Percentiles rank a stretch among this genome's conserved stretches.
These are phyloP conservation scores for Torulaspora quercuum DNA, from an alignment of 805 yeast genomes.

Conservation along the genomic window DNA sequence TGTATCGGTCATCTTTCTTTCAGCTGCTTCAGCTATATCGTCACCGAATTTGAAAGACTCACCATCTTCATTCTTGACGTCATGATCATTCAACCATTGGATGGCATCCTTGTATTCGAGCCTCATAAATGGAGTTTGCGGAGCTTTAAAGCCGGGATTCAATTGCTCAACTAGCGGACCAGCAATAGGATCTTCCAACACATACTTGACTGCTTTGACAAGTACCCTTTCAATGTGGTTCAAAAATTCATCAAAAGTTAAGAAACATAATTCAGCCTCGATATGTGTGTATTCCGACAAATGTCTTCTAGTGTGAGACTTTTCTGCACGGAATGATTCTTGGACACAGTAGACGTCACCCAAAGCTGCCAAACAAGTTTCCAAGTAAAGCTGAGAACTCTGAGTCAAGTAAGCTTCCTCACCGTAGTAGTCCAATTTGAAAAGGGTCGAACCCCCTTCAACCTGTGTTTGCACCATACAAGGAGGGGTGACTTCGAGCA, in stretches of 20 bases:
- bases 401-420: conserved; percentile 96
- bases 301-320: conserved; percentile 98
- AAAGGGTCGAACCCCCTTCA: conserved; percentile 97
- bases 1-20: conserved; percentile 95
- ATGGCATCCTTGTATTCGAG: conserved; percentile 88
- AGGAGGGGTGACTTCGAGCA: conserved; percentile 95
- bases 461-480: conserved; percentile 99
- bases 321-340: conserved; percentile 98
- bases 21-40: conserved; percentile 99
- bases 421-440: conserved; percentile 90
- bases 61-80: conserved; percentile 91
- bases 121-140: conserved; percentile 83
- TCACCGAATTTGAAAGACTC: conserved; percentile 93
- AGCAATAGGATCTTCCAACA: conserved; percentile 84
- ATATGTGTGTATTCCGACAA: conserved; percentile 94
- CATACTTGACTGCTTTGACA: conserved; percentile 64
- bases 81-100: conserved; percentile 95
- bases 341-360: conserved; percentile 98
- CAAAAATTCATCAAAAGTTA: conserved; percentile 82
- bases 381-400: conserved; percentile 93
- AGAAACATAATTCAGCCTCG: conserved; percentile 89
- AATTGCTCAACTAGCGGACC: conserved; percentile 86
- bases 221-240: conserved; percentile 79
- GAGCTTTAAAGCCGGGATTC: conserved; percentile 87
- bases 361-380: conserved; percentile 90